phyloP scores from a whole-genome alignment of 805 yeast genomes.

The Teunomyces panamensis region DNA sequence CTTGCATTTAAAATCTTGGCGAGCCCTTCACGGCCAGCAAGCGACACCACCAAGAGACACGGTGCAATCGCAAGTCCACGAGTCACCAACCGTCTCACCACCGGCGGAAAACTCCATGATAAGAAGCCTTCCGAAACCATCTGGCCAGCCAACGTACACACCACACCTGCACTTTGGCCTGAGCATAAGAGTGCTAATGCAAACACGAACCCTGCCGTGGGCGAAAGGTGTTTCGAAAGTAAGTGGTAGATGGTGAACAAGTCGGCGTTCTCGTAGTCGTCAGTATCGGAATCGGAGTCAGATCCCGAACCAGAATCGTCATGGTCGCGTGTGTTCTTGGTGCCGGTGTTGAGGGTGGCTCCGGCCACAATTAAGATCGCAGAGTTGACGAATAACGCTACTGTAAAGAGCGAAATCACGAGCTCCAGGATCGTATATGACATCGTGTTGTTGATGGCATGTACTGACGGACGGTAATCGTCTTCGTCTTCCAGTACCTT shows the following conservation, averaged over 20 bases:
- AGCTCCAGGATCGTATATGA: conserved; percentile 79
- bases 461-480: conserved; percentile 66
- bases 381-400: conserved; percentile 89
- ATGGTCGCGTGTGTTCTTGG: conserved; percentile 6
- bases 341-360: conserved; percentile 60
- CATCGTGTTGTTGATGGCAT: conserved; percentile 78
- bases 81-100: conserved; percentile 74
- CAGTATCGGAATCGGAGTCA: conserved; percentile 25
- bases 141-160: conserved; percentile 91
- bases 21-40: conserved; percentile 80
- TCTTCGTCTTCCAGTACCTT: conserved; percentile 30
- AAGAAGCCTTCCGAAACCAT: conserved; percentile 91
- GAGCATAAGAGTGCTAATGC: conserved; percentile 85
- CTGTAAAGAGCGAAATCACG: conserved; percentile 75
- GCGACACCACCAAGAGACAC: conserved; percentile 68
- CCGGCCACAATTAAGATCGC: conserved; percentile 92
- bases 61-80: conserved; percentile 84
- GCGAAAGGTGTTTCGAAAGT: conserved; percentile 66
- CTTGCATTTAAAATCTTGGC: conserved; percentile 70
- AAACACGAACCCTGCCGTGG: conserved; percentile 84
- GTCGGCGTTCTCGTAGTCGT: conserved; percentile 61
- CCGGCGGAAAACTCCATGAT: conserved; percentile 77
- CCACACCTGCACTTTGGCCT: conserved; percentile 95
- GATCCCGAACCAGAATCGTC: conserved; percentile 12
- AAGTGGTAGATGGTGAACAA: conserved; percentile 75